Evolutionary conservation across 495 filamentous ascomycete species (phyloP).

Genomic region (Penicillium riverlandense): DNA sequence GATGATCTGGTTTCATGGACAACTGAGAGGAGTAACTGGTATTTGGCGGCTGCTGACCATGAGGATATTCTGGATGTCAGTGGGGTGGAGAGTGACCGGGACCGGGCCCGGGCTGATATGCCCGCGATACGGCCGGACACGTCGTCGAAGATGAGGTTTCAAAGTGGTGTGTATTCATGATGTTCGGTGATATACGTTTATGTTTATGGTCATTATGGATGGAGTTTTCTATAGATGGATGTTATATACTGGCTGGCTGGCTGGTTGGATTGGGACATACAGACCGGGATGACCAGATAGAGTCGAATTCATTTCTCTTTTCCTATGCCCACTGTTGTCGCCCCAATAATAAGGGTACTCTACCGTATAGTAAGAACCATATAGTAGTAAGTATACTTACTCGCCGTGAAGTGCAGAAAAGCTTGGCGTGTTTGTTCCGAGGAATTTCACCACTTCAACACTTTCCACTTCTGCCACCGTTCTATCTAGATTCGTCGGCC

Average conservation of each 20-base stretch:
- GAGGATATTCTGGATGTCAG: slow-evolving; percentile 1
- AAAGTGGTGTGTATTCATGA: slow-evolving; percentile 1
- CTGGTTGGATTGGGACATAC: not conserved
- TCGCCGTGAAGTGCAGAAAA: not conserved
- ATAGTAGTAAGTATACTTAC: too few relatives aligned
- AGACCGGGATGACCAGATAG: not conserved
- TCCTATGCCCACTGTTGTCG: too few relatives aligned
- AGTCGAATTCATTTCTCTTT: too few relatives aligned
- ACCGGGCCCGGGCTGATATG: slow-evolving; percentile 3
- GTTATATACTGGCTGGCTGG: not conserved
- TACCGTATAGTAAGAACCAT: too few relatives aligned
- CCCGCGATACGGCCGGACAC: not conserved
- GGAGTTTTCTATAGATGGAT: too few relatives aligned
- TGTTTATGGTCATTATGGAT: too few relatives aligned
- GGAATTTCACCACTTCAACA: slow-evolving; percentile 14
- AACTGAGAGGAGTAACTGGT: slow-evolving; percentile 9
- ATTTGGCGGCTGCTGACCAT: slow-evolving; percentile 1
- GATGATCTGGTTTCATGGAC: slow-evolving; percentile 11
- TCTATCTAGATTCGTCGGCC: not conserved
- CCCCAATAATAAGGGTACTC: too few relatives aligned
- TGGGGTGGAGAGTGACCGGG: slow-evolving; percentile 4
- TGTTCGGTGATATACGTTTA: not conserved
- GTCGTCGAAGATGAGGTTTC: slow-evolving; percentile 3
- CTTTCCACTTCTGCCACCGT: slow-evolving; percentile 2
- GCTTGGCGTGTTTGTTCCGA: slow-evolving; percentile 13